Conservation (phyloP, 139 green algal species). For the Gonium pectorale region DNA sequence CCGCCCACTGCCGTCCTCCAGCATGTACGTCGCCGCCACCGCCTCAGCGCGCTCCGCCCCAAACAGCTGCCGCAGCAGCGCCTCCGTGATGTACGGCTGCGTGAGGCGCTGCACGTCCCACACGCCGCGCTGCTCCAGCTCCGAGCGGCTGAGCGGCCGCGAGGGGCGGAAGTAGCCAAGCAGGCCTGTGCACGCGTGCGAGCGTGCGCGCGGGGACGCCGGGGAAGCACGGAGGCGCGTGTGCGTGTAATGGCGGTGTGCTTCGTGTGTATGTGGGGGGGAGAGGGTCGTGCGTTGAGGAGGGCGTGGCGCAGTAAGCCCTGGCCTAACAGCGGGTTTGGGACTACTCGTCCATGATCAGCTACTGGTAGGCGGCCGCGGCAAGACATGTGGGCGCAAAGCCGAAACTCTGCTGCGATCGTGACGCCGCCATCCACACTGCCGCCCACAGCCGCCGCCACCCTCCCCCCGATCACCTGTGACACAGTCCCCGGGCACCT, state of each 20-base stretch:
- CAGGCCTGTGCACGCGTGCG: slow-evolving; percentile 64
- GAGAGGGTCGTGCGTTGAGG: neutral
- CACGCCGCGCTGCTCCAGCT: slow-evolving; percentile 90
- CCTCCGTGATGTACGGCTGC: slow-evolving; percentile 58
- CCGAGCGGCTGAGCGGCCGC: slow-evolving; percentile 75
- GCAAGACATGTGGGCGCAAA: too few relatives aligned
- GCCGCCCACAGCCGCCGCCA: neutral
- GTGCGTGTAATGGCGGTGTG: neutral
- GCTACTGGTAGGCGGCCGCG: too few relatives aligned
- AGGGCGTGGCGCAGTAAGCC: too few relatives aligned
- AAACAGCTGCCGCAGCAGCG: slow-evolving; percentile 64
- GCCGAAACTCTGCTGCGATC: too few relatives aligned
- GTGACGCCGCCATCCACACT: too few relatives aligned
- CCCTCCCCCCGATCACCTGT: slow-evolving; percentile 49
- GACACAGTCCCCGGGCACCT: slow-evolving; percentile 84
- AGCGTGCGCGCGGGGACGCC: too few relatives aligned
- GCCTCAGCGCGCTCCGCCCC: slow-evolving; percentile 65
- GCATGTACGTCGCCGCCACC: slow-evolving; percentile 71
- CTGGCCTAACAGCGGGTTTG: too few relatives aligned
- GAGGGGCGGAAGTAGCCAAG: slow-evolving; percentile 92
- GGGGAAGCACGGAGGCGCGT: neutral
- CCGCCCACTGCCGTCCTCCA: slow-evolving; percentile 49
- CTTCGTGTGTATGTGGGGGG: neutral
- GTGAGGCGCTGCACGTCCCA: slow-evolving; percentile 85
- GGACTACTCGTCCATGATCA: too few relatives aligned